phyloP scores from a whole-genome alignment of 1,139 yeast species.

The Candida glucosophila region DNA sequence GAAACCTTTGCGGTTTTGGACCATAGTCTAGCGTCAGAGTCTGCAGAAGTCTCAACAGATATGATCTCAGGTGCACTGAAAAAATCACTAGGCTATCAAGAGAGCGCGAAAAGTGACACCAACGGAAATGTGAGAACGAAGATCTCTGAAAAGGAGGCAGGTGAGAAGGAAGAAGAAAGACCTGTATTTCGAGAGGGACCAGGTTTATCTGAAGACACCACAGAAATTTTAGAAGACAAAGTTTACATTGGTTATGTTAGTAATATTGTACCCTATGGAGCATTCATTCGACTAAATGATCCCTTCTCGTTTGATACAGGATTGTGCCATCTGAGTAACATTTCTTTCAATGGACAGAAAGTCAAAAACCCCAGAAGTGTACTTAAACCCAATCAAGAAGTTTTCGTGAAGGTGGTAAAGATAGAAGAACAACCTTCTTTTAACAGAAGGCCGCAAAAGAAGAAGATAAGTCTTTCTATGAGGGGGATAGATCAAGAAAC shows the following conservation, averaged over 20 bases:
- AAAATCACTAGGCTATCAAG: no score
- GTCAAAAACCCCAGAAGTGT: constrained; percentile 53
- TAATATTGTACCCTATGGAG: constrained; percentile 64
- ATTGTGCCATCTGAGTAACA: constrained; percentile 69
- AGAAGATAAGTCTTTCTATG: constrained; percentile 57
- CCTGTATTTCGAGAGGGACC: no score
- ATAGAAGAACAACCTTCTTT: constrained; percentile 20
- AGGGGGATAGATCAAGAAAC: constrained; percentile 65
- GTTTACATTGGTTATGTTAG: constrained; percentile 56
- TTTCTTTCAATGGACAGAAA: constrained; percentile 40
- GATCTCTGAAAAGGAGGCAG: no score
- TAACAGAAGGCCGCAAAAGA: constrained; percentile 14
- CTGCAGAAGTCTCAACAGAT: no score
- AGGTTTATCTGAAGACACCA: no score
- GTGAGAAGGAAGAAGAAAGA: no score
- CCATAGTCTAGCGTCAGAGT: not conserved
- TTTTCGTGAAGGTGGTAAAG: constrained; percentile 52
- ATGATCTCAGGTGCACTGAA: no score
- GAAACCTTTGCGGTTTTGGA: constrained; percentile 19
- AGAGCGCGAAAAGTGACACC: no score
- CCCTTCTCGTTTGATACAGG: constrained; percentile 35
- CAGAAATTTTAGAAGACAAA: constrained; percentile 18
- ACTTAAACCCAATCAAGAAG: constrained; percentile 48
- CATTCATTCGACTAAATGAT: constrained; percentile 45
- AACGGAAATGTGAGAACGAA: no score